A percentile compares a stretch with the other conserved stretches of the same genome.
phyloP scores from a whole-genome alignment of 495 filamentous ascomycete species.

The Clohesyomyces aquaticus region DNA sequence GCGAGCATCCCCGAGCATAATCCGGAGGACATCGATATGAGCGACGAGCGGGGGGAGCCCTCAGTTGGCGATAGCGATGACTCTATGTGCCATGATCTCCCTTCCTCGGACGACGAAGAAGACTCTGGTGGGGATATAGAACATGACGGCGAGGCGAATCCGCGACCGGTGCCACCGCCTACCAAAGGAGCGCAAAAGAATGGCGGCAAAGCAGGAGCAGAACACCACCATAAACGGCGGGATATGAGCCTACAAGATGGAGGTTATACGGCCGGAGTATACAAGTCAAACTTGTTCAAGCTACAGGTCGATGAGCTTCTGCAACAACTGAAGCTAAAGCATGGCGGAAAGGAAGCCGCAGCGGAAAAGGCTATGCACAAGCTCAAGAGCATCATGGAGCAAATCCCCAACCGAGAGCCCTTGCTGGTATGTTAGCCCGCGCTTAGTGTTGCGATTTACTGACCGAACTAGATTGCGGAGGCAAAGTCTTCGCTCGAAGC shows the following conservation, averaged over 20 bases:
- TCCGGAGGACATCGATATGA: background rate
- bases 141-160: background rate
- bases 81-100: background rate
- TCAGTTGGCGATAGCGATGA: background rate
- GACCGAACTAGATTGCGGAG: slow-evolving; percentile 58
- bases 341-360: slow-evolving; percentile 64
- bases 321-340: slow-evolving; percentile 66
- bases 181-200: background rate
- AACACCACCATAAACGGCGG: slow-evolving; percentile 14
- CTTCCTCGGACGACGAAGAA: background rate
- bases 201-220: background rate
- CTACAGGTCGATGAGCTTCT: slow-evolving; percentile 86
- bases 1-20: slow-evolving; percentile 19
- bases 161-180: background rate
- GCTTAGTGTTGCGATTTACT: background rate
- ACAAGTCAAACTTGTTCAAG: slow-evolving; percentile 78
- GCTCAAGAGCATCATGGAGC: slow-evolving; percentile 76
- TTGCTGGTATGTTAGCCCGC: slow-evolving; percentile 54
- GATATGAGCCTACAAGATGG: slow-evolving; percentile 27
- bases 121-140: background rate
- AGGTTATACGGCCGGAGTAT: slow-evolving; percentile 46
- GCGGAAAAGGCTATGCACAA: slow-evolving; percentile 72
- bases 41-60: background rate
- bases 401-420: slow-evolving; percentile 60
- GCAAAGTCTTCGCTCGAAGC: slow-evolving; percentile 70